Evolutionary conservation across 2,329 filamentous ascomycete species (phyloP).

Genomic region (Ophiostoma sp.): DNA sequence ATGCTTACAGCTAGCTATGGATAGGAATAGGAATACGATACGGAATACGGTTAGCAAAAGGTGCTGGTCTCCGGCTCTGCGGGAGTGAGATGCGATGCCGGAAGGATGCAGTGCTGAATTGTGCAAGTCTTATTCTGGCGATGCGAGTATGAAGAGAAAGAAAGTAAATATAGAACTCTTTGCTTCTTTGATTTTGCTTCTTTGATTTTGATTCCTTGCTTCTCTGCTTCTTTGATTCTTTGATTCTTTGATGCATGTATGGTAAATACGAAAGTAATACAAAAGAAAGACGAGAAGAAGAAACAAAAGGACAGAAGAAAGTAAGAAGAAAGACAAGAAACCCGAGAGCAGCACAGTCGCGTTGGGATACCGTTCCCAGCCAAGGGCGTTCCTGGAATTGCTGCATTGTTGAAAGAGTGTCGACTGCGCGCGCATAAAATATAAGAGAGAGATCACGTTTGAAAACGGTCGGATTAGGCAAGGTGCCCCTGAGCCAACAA

Average conservation of each 20-base stretch:
- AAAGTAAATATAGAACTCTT: too few relatives aligned
- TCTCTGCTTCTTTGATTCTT: too few relatives aligned
- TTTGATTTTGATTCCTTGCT: too few relatives aligned
- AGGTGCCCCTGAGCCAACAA: conserved; percentile 1
- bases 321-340: background rate
- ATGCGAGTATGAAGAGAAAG: too few relatives aligned
- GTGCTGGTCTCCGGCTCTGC: background rate
- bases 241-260: too few relatives aligned
- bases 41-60: background rate
- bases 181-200: too few relatives aligned
- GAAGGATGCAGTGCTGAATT: background rate
- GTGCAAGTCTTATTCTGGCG: background rate
- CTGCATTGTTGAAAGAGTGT: background rate
- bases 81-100: background rate
- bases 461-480: conserved; percentile 10
- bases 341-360: background rate
- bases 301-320: background rate
- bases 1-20: too few relatives aligned
- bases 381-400: background rate
- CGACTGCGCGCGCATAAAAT: background rate
- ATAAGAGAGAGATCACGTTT: background rate
- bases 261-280: too few relatives aligned
- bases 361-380: background rate
- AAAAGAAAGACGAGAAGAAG: background rate
- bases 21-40: background rate